These are phyloP conservation scores for Gigaspora rosea DNA, from an alignment of 192 early-diverging fungal genomes.

Conservation along the genomic window DNA sequence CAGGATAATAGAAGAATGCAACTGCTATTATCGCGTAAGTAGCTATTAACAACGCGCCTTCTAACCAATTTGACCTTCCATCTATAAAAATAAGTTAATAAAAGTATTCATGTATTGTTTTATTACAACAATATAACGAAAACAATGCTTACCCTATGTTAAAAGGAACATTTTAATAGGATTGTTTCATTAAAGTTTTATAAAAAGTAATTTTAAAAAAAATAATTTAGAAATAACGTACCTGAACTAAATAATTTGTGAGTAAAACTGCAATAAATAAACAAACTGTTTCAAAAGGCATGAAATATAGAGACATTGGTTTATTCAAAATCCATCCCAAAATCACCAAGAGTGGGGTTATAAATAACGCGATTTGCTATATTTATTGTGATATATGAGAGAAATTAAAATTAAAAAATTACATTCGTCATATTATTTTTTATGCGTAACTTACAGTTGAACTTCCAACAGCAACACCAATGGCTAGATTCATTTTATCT, in stretches of 20 bases:
- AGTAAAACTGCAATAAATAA: slow-evolving; percentile 79
- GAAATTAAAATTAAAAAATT: background rate
- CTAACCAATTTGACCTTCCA: slow-evolving; percentile 91
- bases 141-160: no score
- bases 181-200: background rate
- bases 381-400: background rate
- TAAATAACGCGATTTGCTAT: slow-evolving; percentile 82
- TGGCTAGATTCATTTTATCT: slow-evolving; percentile 91
- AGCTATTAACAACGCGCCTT: slow-evolving; percentile 81
- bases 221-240: background rate
- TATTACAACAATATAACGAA: background rate
- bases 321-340: slow-evolving; percentile 82
- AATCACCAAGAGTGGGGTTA: slow-evolving; percentile 68
- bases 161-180: no score
- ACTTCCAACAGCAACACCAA: slow-evolving; percentile 87
- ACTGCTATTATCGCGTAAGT: slow-evolving; percentile 84
- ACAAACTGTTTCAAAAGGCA: slow-evolving; percentile 77
- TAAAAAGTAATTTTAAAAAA: slow-evolving; percentile 20
- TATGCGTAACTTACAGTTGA: slow-evolving; percentile 50
- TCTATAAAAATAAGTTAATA: slow-evolving; percentile 58
- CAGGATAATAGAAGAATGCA: slow-evolving; percentile 78
- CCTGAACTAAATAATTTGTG: slow-evolving; percentile 74
- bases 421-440: no score
- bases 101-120: slow-evolving; percentile 27
- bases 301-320: slow-evolving; percentile 83